These are phyloP conservation scores for Neurospora sp. DNA, from an alignment of 495 filamentous ascomycete species.

Conservation along the genomic window DNA sequence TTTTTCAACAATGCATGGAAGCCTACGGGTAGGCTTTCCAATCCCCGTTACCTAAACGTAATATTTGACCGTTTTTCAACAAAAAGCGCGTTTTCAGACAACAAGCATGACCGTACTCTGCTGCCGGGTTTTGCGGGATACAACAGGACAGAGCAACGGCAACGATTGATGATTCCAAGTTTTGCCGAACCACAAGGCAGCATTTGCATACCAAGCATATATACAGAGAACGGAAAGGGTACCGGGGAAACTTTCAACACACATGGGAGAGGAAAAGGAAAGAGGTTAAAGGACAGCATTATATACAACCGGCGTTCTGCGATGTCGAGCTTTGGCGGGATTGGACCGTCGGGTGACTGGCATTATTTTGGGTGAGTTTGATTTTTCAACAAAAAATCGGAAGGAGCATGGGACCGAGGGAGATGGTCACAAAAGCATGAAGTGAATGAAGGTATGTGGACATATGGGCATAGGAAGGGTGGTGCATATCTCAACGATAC, in stretches of 20 bases:
- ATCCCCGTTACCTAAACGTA: neutral
- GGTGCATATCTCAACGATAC: neutral
- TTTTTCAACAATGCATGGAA: neutral
- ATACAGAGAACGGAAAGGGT: neutral
- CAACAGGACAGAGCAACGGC: neutral
- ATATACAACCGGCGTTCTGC: neutral
- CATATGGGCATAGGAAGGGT: neutral
- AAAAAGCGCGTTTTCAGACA: neutral
- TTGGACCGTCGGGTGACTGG: neutral
- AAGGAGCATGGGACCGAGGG: neutral
- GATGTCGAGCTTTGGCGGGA: neutral
- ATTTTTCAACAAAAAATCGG: neutral
- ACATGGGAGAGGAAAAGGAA: neutral
- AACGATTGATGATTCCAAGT: neutral
- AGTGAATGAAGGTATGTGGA: neutral
- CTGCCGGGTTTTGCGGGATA: neutral
- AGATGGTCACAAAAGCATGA: neutral
- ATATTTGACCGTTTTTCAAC: neutral
- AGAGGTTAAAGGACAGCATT: neutral
- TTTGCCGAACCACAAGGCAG: neutral
- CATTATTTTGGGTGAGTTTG: neutral
- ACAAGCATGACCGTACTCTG: neutral
- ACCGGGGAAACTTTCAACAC: neutral
- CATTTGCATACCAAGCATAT: neutral
- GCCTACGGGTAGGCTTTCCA: neutral